phyloP scores from a whole-genome alignment of 495 filamentous ascomycete genomes.

The Pyronema domesticum region DNA sequence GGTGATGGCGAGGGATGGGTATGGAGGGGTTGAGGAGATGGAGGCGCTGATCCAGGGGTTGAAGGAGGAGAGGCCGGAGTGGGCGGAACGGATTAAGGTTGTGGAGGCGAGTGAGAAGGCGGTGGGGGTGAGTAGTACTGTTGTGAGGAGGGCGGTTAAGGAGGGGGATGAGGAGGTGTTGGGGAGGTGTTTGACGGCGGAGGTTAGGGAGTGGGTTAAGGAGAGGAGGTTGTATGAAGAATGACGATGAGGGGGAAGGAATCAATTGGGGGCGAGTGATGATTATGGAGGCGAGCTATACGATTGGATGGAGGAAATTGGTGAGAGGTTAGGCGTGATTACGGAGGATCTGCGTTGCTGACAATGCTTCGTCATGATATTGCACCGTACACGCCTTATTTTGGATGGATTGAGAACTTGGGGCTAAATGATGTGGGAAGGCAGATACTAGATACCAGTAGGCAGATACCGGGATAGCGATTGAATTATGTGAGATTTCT shows the following conservation, averaged over 20 bases:
- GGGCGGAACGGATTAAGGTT: conserved; percentile 53
- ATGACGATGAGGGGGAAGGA: not conserved
- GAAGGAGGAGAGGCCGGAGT: conserved; percentile 34
- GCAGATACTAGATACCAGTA: too few species aligned
- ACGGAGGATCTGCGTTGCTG: too few species aligned
- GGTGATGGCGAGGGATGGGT: conserved; percentile 48
- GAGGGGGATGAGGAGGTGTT: conserved; percentile 38
- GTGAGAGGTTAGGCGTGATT: too few species aligned
- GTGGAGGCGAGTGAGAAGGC: conserved; percentile 39
- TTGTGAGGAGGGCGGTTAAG: conserved; percentile 46
- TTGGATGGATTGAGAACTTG: too few species aligned
- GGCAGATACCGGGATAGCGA: too few species aligned
- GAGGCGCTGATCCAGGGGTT: conserved; percentile 33
- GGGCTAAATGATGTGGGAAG: too few species aligned
- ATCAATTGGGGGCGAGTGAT: not conserved
- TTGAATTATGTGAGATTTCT: too few species aligned
- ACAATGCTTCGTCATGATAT: too few species aligned
- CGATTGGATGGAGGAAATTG: too few species aligned
- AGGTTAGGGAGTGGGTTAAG: conserved; percentile 43
- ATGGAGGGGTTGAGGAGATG: conserved; percentile 45
- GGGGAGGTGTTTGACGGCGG: conserved; percentile 41
- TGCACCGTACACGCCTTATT: too few species aligned
- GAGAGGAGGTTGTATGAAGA: conserved; percentile 33
- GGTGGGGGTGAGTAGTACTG: conserved; percentile 48
- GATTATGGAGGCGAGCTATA: too few species aligned